Conservation (phyloP, 148 eudicot species). For the Silene uniflora region DNA sequence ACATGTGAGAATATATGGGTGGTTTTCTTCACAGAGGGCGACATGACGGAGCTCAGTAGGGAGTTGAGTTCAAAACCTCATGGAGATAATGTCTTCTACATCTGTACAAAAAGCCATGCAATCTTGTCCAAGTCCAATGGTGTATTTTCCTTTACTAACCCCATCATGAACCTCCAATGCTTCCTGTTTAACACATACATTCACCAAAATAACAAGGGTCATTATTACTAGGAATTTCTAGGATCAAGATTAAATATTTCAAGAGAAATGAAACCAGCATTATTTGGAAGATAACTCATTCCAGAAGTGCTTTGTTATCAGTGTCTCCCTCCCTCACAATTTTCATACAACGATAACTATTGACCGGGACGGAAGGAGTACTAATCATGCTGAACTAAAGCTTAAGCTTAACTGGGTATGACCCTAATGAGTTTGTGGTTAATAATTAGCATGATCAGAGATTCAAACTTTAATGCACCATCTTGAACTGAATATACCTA, state of each 20-base stretch:
- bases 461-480: constrained; percentile 4
- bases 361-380: too few relatives aligned
- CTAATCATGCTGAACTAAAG: not conserved
- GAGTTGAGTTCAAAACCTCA: constrained; percentile 50
- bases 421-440: not conserved
- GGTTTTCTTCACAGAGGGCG: not conserved
- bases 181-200: constrained; percentile 43
- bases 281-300: not conserved
- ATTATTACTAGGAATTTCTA: not conserved
- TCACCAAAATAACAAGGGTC: not conserved
- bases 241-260: not conserved
- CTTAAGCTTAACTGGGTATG: constrained; percentile 1
- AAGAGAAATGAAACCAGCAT: not conserved
- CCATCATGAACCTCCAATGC: constrained; percentile 92
- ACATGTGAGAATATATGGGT: too few relatives aligned
- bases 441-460: constrained; percentile 1
- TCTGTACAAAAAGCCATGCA: constrained; percentile 96
- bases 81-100: constrained; percentile 97
- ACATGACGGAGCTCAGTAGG: not conserved
- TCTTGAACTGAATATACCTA: too few relatives aligned
- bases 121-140: constrained; percentile 98
- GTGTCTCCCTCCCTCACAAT: not conserved
- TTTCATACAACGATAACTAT: not conserved
- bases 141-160: constrained; percentile 92
- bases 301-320: not conserved